These are phyloP conservation scores for Lepidium africanum DNA, from an alignment of 345 rosid genomes.

Conservation along the genomic window DNA sequence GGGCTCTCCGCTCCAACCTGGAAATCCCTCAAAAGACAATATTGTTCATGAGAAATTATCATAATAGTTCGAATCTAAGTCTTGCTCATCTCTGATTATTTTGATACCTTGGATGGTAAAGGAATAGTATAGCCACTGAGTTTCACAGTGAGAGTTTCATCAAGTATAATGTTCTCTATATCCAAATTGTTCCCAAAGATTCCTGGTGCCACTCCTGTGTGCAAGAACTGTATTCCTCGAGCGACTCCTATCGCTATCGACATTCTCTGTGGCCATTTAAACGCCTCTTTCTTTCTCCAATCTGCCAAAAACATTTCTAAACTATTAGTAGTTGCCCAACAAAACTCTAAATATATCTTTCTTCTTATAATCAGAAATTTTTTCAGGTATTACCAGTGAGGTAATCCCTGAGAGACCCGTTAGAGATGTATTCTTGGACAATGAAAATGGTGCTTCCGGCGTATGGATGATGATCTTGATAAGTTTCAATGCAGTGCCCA, in stretches of 20 bases:
- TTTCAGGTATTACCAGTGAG: constrained; percentile 51
- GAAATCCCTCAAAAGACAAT: not conserved
- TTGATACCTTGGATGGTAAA: constrained; percentile 58
- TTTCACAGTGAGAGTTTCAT: constrained; percentile 69
- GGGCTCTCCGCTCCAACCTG: constrained; percentile 60
- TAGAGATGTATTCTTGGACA: constrained; percentile 63
- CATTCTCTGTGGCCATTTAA: constrained; percentile 95
- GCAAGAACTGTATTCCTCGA: constrained; percentile 88
- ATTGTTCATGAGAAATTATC: not conserved
- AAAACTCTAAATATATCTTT: not conserved
- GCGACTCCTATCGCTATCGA: constrained; percentile 71
- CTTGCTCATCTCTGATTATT: not conserved
- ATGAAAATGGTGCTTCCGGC: constrained; percentile 48
- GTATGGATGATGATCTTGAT: constrained; percentile 66
- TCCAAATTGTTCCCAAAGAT: constrained; percentile 70
- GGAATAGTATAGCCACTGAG: constrained; percentile 65
- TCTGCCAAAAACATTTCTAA: constrained; percentile 38
- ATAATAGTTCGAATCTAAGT: not conserved
- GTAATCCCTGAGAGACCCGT: constrained; percentile 57
- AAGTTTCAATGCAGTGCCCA: constrained; percentile 72
- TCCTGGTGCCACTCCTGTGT: constrained; percentile 78
- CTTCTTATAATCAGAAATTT: not conserved
- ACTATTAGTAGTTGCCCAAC: constrained; percentile 3
- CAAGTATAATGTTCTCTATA: constrained; percentile 61
- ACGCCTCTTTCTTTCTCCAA: constrained; percentile 58